Conservation (phyloP, 805 yeast genomes). For the Wickerhamiella australiensis region DNA sequence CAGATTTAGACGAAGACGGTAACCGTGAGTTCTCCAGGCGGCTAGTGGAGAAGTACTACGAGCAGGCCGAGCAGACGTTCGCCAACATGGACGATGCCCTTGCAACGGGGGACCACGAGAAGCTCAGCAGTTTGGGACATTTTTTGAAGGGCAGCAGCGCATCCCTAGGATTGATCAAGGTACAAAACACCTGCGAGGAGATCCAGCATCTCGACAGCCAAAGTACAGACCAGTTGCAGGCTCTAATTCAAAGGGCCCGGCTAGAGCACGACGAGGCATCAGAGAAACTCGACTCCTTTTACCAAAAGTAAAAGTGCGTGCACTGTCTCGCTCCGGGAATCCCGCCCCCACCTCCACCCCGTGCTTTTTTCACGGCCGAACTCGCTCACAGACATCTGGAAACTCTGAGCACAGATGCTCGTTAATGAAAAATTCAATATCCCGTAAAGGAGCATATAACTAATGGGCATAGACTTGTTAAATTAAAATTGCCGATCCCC, state of each 20-base stretch:
- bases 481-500: no score
- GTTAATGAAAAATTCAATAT: background rate
- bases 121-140: constrained; percentile 72
- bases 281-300: constrained; percentile 24
- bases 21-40: constrained; percentile 69
- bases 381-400: background rate
- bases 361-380: no score
- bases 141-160: constrained; percentile 93
- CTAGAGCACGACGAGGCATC: constrained; percentile 29
- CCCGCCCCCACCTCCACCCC: background rate
- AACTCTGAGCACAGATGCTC: background rate
- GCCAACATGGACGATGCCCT: constrained; percentile 51
- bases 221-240: constrained; percentile 24
- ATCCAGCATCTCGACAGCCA: constrained; percentile 65
- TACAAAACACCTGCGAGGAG: constrained; percentile 80
- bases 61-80: constrained; percentile 77
- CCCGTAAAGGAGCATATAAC: background rate
- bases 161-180: constrained; percentile 71
- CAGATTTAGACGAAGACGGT: constrained; percentile 94
- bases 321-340: background rate
- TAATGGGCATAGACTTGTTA: background rate
- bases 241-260: constrained; percentile 25
- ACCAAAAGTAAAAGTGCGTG: constrained; percentile 11
- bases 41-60: constrained; percentile 71
- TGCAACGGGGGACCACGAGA: constrained; percentile 33